Evolutionary conservation across 441 rosid species (phyloP), one percentile per base, ranked within the genome.

Genomic region (Pelargonium cotyledonis): DNA sequence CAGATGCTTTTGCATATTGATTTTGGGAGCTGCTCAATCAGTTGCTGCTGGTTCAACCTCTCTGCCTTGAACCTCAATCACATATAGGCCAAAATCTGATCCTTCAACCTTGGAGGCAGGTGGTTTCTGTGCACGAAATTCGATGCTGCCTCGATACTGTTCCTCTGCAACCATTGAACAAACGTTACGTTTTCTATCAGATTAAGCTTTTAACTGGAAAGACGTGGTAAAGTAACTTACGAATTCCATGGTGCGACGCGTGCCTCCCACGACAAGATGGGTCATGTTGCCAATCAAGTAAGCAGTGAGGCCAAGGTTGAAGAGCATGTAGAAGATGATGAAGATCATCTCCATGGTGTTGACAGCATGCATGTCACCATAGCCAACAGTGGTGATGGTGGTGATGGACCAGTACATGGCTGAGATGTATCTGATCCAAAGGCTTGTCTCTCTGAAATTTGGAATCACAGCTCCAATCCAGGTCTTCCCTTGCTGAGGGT

Each of bases 321-420:
- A 83, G 72, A 88, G 77, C 94, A 88, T 86, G 74, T 85, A 86
- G 78, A 79, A 75, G 65, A 77, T 83, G 18, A 82, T 83, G 74
- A 86, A 85, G 44, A 78, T 64, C 93, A 85, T 88, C 70, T 88
- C 93, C 43, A 73, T 58, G 46, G 84, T 77, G 76, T 88, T 88
- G 58, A 82, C 88, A n/a, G 90, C 93, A 41, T 88, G 94, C 6
- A 88, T 86, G 70, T 88, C 94, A 2, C 94, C 94, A 62, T 88
- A 88, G 23, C 94, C 94, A 8, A 88, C 91, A 7, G 94, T 75
- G 90, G 87, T 85, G 91, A 88, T 86, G 77, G 94, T 88, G 71
- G 94, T 88, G 72, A 83, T 73, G 64, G 94, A 88, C 94, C 94
- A 88, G 67, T 88, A 88, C 16, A 88, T 58, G 10, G 94, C 82